Evolutionary conservation across 1,139 yeast species (phyloP).

Genomic region (Magnusiomyces fungicola): DNA sequence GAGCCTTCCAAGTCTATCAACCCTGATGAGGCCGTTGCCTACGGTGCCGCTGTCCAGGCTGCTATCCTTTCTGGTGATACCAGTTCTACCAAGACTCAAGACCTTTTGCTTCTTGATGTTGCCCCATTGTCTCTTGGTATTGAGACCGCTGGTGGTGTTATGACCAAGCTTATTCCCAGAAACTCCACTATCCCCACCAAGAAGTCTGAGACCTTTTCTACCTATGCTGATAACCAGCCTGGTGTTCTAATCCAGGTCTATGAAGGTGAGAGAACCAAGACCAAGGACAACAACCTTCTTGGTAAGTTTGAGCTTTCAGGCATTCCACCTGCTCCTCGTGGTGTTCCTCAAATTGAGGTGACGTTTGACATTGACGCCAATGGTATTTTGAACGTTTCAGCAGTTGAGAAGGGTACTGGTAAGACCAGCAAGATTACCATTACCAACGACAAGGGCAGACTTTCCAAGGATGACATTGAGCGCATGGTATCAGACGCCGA

Average conservation of each 20-base stretch:
- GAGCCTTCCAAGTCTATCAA: conserved; percentile 16
- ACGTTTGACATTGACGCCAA: conserved; percentile 89
- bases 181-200: conserved; percentile 90
- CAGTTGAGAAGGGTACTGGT: conserved; percentile 86
- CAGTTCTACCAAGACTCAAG: conserved; percentile 64
- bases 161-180: conserved; percentile 86
- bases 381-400: conserved; percentile 90
- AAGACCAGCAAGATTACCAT: conserved; percentile 74
- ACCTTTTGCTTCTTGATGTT: conserved; percentile 73
- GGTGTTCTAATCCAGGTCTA: conserved; percentile 88
- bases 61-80: conserved; percentile 90
- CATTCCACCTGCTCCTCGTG: conserved; percentile 94
- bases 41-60: conserved; percentile 93
- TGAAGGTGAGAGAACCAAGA: conserved; percentile 92
- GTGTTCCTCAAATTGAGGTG: conserved; percentile 92
- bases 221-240: conserved; percentile 91
- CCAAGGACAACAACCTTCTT: conserved; percentile 88
- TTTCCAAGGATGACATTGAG: conserved; percentile 88
- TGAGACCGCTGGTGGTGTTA: conserved; percentile 94
- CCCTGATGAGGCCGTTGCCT: conserved; percentile 66
- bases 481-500: conserved; percentile 92
- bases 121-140: conserved; percentile 86
- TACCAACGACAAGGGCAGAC: conserved; percentile 93
- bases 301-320: conserved; percentile 91
- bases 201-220: conserved; percentile 86